A percentile compares a stretch with the other conserved stretches of the same genome.
Conservation (phyloP, 805 yeast genomes). For the Wickerhamiella occidentalis region DNA sequence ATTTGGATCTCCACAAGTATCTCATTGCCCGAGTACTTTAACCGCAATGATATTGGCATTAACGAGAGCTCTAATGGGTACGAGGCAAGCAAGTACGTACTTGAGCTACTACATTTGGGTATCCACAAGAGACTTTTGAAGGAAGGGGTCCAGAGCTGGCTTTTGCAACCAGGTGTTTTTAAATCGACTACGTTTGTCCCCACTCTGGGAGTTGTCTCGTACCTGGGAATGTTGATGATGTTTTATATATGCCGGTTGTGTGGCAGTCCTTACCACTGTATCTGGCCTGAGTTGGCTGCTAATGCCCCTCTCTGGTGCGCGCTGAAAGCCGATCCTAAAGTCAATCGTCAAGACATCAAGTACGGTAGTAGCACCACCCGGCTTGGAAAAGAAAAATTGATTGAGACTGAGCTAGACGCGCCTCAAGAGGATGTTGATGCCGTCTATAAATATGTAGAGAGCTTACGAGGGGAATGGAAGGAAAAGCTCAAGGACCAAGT, state of each 20-base stretch:
- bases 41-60: constrained; percentile 65
- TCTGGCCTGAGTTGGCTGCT: constrained; percentile 81
- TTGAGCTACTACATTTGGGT: constrained; percentile 71
- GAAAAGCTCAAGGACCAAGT: constrained; percentile 62
- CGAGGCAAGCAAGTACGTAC: constrained; percentile 81
- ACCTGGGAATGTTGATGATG: constrained; percentile 71
- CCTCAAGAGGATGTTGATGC: constrained; percentile 44
- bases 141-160: constrained; percentile 53
- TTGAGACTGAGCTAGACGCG: constrained; percentile 26
- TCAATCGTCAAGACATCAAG: constrained; percentile 39
- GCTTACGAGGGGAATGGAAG: constrained; percentile 58
- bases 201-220: constrained; percentile 65
- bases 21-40: constrained; percentile 62
- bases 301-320: constrained; percentile 71
- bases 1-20: constrained; percentile 81
- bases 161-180: constrained; percentile 91
- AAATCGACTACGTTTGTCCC: constrained; percentile 68
- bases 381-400: constrained; percentile 54
- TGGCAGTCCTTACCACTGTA: constrained; percentile 85
- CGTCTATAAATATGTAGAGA: constrained; percentile 51
- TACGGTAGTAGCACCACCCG: constrained; percentile 63
- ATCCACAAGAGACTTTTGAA: constrained; percentile 41
- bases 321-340: constrained; percentile 38
- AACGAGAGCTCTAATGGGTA: constrained; percentile 51
- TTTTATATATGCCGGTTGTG: constrained; percentile 70